These are phyloP conservation scores for Teratosphaeria destructans DNA, from an alignment of 2,329 filamentous ascomycete species.

Conservation along the genomic window DNA sequence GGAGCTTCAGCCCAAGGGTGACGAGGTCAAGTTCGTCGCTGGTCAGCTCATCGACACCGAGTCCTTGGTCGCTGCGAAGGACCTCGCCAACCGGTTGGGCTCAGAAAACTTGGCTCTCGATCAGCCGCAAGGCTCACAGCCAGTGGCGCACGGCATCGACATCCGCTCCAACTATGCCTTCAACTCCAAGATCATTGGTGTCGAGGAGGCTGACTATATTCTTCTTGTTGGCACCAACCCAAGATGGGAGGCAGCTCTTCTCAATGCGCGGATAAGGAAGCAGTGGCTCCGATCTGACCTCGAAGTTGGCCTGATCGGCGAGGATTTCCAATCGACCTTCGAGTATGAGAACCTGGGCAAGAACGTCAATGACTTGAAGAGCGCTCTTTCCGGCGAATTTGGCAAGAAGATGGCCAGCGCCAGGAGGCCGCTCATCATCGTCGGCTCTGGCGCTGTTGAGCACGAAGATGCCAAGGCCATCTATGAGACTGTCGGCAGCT, in stretches of 20 bases:
- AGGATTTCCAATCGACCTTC: slow-evolving; percentile 87
- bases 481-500: slow-evolving; percentile 80
- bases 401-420: slow-evolving; percentile 84
- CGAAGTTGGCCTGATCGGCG: slow-evolving; percentile 82
- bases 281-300: slow-evolving; percentile 94
- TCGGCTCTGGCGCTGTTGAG: slow-evolving; percentile 85
- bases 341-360: slow-evolving; percentile 84
- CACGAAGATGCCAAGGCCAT: slow-evolving; percentile 84
- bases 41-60: slow-evolving; percentile 88
- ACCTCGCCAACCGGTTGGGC: slow-evolving; percentile 89
- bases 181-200: slow-evolving; percentile 88
- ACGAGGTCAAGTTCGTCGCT: slow-evolving; percentile 93
- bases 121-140: slow-evolving; percentile 70
- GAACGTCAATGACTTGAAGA: slow-evolving; percentile 71
- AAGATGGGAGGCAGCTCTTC: slow-evolving; percentile 83
- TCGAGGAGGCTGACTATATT: slow-evolving; percentile 87
- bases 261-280: slow-evolving; percentile 95
- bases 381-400: slow-evolving; percentile 73
- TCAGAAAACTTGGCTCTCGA: slow-evolving; percentile 94
- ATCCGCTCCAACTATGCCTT: slow-evolving; percentile 91
- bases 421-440: slow-evolving; percentile 91
- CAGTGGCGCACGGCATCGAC: slow-evolving; percentile 85
- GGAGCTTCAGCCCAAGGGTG: slow-evolving; percentile 68
- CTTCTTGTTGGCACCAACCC: slow-evolving; percentile 93
- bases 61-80: slow-evolving; percentile 91